Evolutionary conservation across 176 grass and related monocot species (phyloP).

Genomic region (Avena atlantica): DNA sequence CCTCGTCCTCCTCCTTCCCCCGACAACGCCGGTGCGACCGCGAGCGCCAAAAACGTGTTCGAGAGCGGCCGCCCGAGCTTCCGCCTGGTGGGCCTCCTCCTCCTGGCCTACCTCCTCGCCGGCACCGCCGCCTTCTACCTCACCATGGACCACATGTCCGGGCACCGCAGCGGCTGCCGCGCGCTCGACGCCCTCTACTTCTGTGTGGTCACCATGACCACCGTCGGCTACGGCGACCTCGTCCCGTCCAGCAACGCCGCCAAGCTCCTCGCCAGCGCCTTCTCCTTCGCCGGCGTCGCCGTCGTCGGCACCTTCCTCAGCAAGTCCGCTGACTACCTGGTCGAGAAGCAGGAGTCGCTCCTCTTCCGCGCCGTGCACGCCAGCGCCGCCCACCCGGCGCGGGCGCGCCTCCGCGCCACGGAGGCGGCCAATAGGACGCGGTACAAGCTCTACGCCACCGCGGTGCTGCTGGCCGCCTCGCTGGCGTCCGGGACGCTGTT

Average conservation of each 20-base stretch:
- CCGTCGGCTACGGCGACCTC: conserved; percentile 96
- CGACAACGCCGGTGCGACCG: neutral
- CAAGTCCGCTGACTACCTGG: conserved; percentile 67
- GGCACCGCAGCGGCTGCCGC: conserved; percentile 44
- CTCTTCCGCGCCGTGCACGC: conserved; percentile 33
- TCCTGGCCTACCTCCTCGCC: conserved; percentile 57
- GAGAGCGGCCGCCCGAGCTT: conserved; percentile 41
- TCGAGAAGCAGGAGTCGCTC: conserved; percentile 69
- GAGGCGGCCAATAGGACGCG: conserved; percentile 49
- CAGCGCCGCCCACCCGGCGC: conserved; percentile 37
- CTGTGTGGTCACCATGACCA: conserved; percentile 94
- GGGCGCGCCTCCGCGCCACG: conserved; percentile 48
- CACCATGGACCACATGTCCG: conserved; percentile 55
- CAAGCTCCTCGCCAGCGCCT: conserved; percentile 61
- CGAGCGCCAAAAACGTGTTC: neutral
- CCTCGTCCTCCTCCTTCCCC: neutral
- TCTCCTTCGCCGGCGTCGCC: conserved; percentile 59
- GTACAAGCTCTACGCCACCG: conserved; percentile 53
- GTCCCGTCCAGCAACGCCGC: conserved; percentile 45
- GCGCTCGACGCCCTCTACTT: conserved; percentile 64
- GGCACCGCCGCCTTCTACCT: conserved; percentile 58
- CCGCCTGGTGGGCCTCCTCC: conserved; percentile 48
- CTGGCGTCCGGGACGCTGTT: conserved; percentile 42
- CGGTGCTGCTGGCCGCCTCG: conserved; percentile 1
- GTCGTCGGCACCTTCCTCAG: conserved; percentile 58